phyloP scores from a whole-genome alignment of 768 basidiomycete genomes.

The Sistotremastrum niveocremeum region DNA sequence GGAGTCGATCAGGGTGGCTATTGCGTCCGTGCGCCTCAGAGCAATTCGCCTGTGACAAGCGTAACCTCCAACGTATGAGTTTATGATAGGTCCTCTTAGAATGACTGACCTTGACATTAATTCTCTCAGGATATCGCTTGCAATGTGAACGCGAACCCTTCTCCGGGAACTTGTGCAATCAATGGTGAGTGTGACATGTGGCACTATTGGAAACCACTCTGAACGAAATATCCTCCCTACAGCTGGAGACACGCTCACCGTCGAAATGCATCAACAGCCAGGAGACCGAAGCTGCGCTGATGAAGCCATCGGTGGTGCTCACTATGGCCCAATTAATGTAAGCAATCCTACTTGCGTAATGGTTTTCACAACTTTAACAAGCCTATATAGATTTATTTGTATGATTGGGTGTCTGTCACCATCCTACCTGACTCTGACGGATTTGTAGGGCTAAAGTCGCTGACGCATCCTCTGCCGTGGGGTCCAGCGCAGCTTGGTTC shows the following conservation, averaged over 20 bases:
- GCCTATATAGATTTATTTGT: too few species aligned
- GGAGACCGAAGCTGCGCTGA: constrained; percentile 30
- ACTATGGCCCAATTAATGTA: constrained; percentile 33
- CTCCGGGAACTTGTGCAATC: constrained; percentile 27
- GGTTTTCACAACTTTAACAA: too few species aligned
- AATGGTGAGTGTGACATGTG: constrained; percentile 18
- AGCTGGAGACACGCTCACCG: constrained; percentile 35
- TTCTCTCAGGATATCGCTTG: constrained; percentile 32
- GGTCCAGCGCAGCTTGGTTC: constrained; percentile 32
- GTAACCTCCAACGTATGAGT: constrained; percentile 22
- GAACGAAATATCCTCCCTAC: not conserved
- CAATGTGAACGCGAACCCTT: constrained; percentile 24
- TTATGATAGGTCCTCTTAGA: not conserved
- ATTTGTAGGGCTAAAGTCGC: constrained; percentile 35
- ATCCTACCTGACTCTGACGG: not conserved
- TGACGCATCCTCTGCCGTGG: constrained; percentile 31
- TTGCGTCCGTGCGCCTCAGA: constrained; percentile 31
- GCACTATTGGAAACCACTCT: not conserved
- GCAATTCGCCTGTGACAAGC: constrained; percentile 34
- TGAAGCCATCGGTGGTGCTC: constrained; percentile 38
- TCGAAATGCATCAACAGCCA: constrained; percentile 44
- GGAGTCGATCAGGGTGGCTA: constrained; percentile 32
- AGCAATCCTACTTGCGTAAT: too few species aligned
- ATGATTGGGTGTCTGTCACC: too few species aligned
- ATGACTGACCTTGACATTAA: not conserved